A percentile compares a stretch with the other conserved stretches of the same genome.
These are phyloP conservation scores for Hibiscus mutabilis DNA, from an alignment of 345 rosid genomes.

Conservation along the genomic window DNA sequence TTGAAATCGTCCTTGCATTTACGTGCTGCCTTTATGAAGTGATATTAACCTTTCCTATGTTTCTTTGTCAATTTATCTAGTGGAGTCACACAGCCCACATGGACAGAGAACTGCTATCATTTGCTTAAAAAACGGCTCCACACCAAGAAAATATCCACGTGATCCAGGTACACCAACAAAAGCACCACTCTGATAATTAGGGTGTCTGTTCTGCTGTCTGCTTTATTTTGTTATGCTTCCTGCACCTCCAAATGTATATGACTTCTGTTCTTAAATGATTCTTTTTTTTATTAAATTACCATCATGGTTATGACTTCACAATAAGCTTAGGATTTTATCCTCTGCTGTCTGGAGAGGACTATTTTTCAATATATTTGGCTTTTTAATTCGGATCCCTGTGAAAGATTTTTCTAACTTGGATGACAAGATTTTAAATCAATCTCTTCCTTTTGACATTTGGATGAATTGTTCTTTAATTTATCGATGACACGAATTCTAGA, in stretches of 20 bases:
- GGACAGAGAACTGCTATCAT: conserved; percentile 74
- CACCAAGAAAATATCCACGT: conserved; percentile 72
- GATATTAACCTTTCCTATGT: neutral
- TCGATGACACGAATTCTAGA: too few relatives aligned
- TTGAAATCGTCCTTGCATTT: conserved; percentile 3
- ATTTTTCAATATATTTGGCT: too few relatives aligned
- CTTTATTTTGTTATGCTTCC: neutral
- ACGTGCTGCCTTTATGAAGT: conserved; percentile 11
- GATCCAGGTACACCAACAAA: conserved; percentile 78
- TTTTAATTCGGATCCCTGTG: too few relatives aligned
- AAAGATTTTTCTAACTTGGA: too few relatives aligned
- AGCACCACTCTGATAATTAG: conserved; percentile 39
- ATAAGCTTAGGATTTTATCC: neutral
- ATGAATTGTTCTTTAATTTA: too few relatives aligned
- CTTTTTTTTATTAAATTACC: neutral
- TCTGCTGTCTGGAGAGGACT: neutral
- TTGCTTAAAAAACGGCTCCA: conserved; percentile 52
- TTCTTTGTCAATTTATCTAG: conserved; percentile 33
- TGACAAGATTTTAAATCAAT: too few relatives aligned
- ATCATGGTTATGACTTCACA: neutral
- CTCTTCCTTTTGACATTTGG: too few relatives aligned
- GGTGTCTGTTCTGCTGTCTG: conserved; percentile 4
- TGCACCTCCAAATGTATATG: conserved; percentile 4
- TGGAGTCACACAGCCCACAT: conserved; percentile 74
- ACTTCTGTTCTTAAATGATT: conserved; percentile 1